Evolutionary conservation across 208 protist genomes (phyloP), one percentile per base, ranked within the genome.

Genomic region (Leptomonas pyrrhocoris): DNA sequence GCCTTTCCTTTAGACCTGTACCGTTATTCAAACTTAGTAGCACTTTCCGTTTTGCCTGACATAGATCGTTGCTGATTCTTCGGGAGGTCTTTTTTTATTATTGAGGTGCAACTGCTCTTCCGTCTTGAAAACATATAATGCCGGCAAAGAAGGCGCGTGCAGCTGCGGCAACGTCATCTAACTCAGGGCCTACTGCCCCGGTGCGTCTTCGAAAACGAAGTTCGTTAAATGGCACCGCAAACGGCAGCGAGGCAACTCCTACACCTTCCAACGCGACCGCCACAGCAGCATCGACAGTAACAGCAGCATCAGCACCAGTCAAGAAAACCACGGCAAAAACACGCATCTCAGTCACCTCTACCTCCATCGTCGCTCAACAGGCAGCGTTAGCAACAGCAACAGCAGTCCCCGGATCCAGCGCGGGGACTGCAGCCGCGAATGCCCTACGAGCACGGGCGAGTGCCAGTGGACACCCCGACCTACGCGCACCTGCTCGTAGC

Each of bases 91-190:
- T 55, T 57, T 40, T 63, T 57, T 55, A n/a, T n/a, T n/a, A n/a
- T n/a, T n/a, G n/a, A n/a, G n/a, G n/a, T n/a, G n/a, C n/a, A n/a
- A 45, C 45, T 49, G 5, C 7, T 49, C 18, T 12, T n/a, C 16
- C 28, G 7, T 19, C 23, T 40, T 11, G 3, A 48, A 19, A 48
- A 19, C 11, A 12, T 3, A 40, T 30, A 53, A 75, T 75, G 69
- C 54, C 69, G 2, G 53, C 48, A 2, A 75, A 68, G 45, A 75
- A 68, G 45, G 31, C 43, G 2, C 48, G 42, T 27, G 9, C 61
- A 16, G 25, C 43, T n/a, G 28, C 46, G 27, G 18, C 46, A 31
- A 43, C 45, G 18, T 8, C 46, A 30, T 45, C 60, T 3, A 27
- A 4, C 18, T 36, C 58, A 2, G 60, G n/a, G 27, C 0, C 49